Conservation (phyloP, 768 basidiomycete species). For the Pleurotus djamor region DNA sequence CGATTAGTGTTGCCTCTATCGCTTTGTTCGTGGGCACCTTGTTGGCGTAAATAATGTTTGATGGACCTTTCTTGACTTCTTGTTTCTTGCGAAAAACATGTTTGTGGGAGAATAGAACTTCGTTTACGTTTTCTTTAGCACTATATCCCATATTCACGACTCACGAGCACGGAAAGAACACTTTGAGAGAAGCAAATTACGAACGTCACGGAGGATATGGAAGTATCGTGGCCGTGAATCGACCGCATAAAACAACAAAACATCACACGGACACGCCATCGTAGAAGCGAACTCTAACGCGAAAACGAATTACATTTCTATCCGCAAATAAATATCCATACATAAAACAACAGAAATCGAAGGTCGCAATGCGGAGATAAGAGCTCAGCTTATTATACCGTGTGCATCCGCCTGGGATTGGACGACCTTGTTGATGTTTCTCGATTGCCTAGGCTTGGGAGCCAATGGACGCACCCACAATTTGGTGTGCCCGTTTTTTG, state of each 20-base stretch:
- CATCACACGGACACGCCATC: too few relatives aligned
- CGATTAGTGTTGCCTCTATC: neutral
- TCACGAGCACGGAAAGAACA: too few relatives aligned
- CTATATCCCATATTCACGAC: too few relatives aligned
- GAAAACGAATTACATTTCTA: neutral
- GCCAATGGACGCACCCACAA: slow-evolving; percentile 82
- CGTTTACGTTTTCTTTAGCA: too few relatives aligned
- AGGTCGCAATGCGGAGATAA: neutral
- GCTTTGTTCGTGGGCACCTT: neutral
- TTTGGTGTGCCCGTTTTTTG: slow-evolving; percentile 74
- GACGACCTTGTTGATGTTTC: slow-evolving; percentile 15
- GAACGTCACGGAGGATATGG: too few relatives aligned
- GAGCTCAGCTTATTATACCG: neutral
- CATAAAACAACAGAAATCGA: neutral
- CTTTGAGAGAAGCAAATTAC: too few relatives aligned
- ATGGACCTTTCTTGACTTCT: neutral
- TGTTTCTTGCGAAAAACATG: neutral
- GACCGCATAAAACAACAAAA: too few relatives aligned
- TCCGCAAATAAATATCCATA: slow-evolving; percentile 1
- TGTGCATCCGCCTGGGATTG: slow-evolving; percentile 6
- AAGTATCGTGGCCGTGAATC: too few relatives aligned
- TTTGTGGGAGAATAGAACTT: too few relatives aligned
- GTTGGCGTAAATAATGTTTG: neutral
- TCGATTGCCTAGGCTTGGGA: slow-evolving; percentile 30
- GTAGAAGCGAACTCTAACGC: too few relatives aligned